These are phyloP conservation scores for Phaffomyces thermotolerans DNA, from an alignment of 805 yeast species.

Conservation along the genomic window DNA sequence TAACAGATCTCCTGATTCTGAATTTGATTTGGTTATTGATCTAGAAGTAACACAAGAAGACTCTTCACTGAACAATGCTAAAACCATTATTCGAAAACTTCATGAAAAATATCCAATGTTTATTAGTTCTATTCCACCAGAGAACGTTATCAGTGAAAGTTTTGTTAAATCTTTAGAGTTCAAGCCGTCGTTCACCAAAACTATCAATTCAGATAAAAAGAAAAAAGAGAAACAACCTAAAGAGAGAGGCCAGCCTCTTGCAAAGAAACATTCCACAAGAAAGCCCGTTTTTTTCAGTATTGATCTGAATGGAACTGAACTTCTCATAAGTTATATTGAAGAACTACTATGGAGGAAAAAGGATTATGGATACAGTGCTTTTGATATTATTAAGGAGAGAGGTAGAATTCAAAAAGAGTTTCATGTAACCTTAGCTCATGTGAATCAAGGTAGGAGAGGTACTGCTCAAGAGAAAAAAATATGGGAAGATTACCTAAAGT, in stretches of 20 bases:
- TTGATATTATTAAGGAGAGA: conserved; percentile 18
- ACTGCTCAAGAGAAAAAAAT: conserved; percentile 18
- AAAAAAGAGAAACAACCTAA: background rate
- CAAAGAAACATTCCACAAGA: background rate
- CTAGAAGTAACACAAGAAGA: conserved; percentile 36
- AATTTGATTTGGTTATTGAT: conserved; percentile 60
- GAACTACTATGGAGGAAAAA: conserved; percentile 1
- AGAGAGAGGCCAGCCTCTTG: background rate
- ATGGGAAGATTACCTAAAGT: conserved; percentile 23
- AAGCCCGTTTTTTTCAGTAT: conserved; percentile 42
- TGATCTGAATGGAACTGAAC: conserved; percentile 21
- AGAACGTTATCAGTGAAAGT: conserved; percentile 49
- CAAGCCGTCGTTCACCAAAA: conserved; percentile 16
- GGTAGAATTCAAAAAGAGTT: conserved; percentile 44
- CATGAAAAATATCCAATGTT: conserved; percentile 37
- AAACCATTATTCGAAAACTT: conserved; percentile 33
- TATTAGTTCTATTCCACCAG: conserved; percentile 43
- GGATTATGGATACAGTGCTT: background rate
- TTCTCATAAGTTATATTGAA: conserved; percentile 11
- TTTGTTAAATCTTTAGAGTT: conserved; percentile 27
- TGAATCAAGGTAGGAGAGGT: conserved; percentile 26
- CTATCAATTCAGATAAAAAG: conserved; percentile 6
- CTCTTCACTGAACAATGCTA: conserved; percentile 46
- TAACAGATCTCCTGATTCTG: conserved; percentile 46
- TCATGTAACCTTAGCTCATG: conserved; percentile 65